A percentile compares a stretch with the other conserved stretches of the same genome.
Evolutionary conservation across 192 early-diverging fungal species (phyloP).

Genomic region (Chytriomyces sp.): DNA sequence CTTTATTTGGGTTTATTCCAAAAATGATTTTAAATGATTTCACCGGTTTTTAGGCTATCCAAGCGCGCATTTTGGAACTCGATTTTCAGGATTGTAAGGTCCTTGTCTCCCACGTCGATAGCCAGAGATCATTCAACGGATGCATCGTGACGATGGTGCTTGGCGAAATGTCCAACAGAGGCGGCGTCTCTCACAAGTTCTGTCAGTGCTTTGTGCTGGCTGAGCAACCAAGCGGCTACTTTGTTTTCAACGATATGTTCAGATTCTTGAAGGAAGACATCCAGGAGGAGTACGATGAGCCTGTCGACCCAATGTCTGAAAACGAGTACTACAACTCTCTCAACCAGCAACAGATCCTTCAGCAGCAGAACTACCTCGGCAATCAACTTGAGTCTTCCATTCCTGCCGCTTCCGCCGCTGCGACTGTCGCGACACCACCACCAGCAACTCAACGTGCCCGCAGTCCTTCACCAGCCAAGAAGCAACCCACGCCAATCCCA

Average conservation of each 20-base stretch:
- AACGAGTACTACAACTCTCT: constrained; percentile 21
- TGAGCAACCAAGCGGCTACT: constrained; percentile 88
- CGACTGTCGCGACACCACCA: constrained; percentile 33
- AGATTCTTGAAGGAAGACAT: constrained; percentile 91
- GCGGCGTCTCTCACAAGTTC: constrained; percentile 80
- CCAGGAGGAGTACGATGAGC: constrained; percentile 62
- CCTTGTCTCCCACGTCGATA: constrained; percentile 85
- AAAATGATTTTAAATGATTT: background rate
- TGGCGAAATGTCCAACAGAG: constrained; percentile 89
- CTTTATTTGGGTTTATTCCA: background rate
- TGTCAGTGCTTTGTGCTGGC: constrained; percentile 91
- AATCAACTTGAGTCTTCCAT: constrained; percentile 23
- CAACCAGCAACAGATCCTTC: background rate
- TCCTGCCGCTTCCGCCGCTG: constrained; percentile 34
- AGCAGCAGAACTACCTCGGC: constrained; percentile 6
- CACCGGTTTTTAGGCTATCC: constrained; percentile 73
- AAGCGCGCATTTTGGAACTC: constrained; percentile 70
- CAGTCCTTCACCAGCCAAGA: constrained; percentile 10
- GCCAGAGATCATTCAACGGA: constrained; percentile 72
- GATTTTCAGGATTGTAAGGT: constrained; percentile 89
- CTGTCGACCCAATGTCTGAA: constrained; percentile 33
- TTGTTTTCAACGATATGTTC: constrained; percentile 93
- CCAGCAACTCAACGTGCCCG: background rate
- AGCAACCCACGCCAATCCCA: constrained; percentile 28
- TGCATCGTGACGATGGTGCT: constrained; percentile 90